Evolutionary conservation across 495 filamentous ascomycete genomes (phyloP), one percentile per base, ranked within the genome.

Genomic region (Penicillium subrubescens): DNA sequence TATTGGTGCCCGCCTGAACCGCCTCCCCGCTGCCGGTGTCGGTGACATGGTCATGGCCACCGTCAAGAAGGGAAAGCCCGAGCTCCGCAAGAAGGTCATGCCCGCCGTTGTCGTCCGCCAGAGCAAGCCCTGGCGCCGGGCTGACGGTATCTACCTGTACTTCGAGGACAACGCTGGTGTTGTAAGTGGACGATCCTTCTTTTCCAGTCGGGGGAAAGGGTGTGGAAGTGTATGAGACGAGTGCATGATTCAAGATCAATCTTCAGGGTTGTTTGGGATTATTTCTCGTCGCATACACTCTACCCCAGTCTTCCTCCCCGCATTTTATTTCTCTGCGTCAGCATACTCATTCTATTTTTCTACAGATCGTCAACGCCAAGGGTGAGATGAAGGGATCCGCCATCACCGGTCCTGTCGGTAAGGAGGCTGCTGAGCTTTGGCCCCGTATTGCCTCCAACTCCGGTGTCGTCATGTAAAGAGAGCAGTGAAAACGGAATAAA

Each of bases 21-120:
- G 95, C 79, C 90, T 99, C 67, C 95, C 95, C 70, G 96, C 96
- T 73, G 95, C 90, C 57, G 95, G 95, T 87, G 96, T 98, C 73
- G 94, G 94, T 71, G 95, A 99, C 85, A 98, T 99, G 95, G 96
- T 99, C 73, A 99, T 99, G 96, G 93, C 94, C 64, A 98, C 96
- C 67, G 96, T 99, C 83, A 98, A 99, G 91, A 99, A 99, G 92
- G 93, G 94, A 79, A 99, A 99, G 91, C 94, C 95, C 55, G 94
- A 99, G 84, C 85, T 99, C 74, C 86, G 94, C 78, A 99, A 99
- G 91, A 99, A 99, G 89, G 94, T 99, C 82, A 97, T 97, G 93
- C 95, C 94, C 66, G 94, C 94, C 70, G 94, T 99, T 73, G 92
- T 99, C 73, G 94, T 97, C 77, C 88, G 95, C 78, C 94, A 99